Evolutionary conservation across 179 eudicot genomes (phyloP).

Genomic region (Beta macrorhiza): DNA sequence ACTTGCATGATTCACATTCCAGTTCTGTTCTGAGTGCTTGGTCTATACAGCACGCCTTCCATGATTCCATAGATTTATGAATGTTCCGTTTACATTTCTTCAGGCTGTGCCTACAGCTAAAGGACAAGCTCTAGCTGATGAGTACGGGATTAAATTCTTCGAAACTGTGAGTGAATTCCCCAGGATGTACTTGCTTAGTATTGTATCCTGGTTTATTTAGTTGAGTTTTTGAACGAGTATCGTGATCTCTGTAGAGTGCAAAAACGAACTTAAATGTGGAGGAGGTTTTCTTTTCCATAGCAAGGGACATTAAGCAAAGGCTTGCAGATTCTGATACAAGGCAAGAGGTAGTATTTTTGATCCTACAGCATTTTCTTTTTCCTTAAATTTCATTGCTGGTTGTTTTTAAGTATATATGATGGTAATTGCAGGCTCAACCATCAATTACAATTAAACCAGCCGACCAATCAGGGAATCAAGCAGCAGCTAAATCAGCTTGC

Average conservation of each 20-base stretch:
- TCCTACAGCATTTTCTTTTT: neutral
- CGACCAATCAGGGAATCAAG: slow-evolving; percentile 42
- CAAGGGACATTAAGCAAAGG: slow-evolving; percentile 84
- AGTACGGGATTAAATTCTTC: slow-evolving; percentile 81
- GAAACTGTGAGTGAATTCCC: slow-evolving; percentile 65
- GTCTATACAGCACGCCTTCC: neutral
- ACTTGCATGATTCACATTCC: neutral
- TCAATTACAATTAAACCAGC: slow-evolving; percentile 56
- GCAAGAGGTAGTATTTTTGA: slow-evolving; percentile 49
- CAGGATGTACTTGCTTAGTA: neutral
- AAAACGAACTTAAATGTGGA: slow-evolving; percentile 85
- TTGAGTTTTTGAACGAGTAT: slow-evolving; percentile 4
- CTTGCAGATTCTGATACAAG: slow-evolving; percentile 74
- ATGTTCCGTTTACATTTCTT: slow-evolving; percentile 20
- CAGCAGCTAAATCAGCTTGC: slow-evolving; percentile 64
- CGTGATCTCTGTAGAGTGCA: slow-evolving; percentile 58
- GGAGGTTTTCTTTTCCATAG: slow-evolving; percentile 87
- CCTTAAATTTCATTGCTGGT: neutral
- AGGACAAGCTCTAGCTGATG: slow-evolving; percentile 92
- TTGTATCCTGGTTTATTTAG: neutral
- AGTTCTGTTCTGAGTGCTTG: neutral
- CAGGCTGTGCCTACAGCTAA: slow-evolving; percentile 86
- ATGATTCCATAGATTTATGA: neutral
- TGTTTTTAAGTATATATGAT: neutral
- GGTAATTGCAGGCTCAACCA: slow-evolving; percentile 43